A percentile compares a stretch with the other conserved stretches of the same genome.
Evolutionary conservation across 2,329 filamentous ascomycete genomes (phyloP).

Genomic region (Diplodia mutila): DNA sequence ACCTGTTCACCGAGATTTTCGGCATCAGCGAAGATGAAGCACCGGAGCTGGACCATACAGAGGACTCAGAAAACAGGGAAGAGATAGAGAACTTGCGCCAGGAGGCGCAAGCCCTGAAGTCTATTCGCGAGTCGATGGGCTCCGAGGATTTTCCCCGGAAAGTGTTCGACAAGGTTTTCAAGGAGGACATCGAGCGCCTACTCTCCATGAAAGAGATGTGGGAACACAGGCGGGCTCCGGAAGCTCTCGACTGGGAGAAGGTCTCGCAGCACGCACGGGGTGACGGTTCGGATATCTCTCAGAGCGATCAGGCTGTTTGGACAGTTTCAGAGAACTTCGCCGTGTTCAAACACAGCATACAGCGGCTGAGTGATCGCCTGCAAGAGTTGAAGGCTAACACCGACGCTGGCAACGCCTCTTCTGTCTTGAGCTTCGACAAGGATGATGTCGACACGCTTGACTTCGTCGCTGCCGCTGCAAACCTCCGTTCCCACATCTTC

Average conservation of each 20-base stretch:
- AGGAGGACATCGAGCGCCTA: slow-evolving; percentile 79
- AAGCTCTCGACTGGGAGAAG: slow-evolving; percentile 70
- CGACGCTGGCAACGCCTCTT: slow-evolving; percentile 52
- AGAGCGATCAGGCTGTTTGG: slow-evolving; percentile 78
- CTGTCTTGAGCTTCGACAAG: slow-evolving; percentile 88
- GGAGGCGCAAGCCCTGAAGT: slow-evolving; percentile 81
- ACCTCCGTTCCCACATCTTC: slow-evolving; percentile 87
- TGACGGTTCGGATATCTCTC: slow-evolving; percentile 57
- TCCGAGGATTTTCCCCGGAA: slow-evolving; percentile 74
- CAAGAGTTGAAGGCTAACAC: slow-evolving; percentile 63
- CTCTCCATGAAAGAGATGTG: slow-evolving; percentile 94
- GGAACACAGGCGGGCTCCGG: slow-evolving; percentile 77
- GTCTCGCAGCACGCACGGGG: slow-evolving; percentile 59
- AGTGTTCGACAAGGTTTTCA: slow-evolving; percentile 93
- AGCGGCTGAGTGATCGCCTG: slow-evolving; percentile 74
- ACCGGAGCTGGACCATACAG: slow-evolving; percentile 75
- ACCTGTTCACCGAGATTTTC: slow-evolving; percentile 92
- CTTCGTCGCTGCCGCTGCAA: slow-evolving; percentile 89
- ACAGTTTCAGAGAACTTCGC: slow-evolving; percentile 79
- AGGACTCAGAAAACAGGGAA: slow-evolving; percentile 78
- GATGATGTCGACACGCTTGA: slow-evolving; percentile 94
- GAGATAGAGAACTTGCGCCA: slow-evolving; percentile 87
- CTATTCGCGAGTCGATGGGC: slow-evolving; percentile 79
- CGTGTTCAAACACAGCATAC: slow-evolving; percentile 84
- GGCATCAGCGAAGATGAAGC: slow-evolving; percentile 87